Evolutionary conservation across 305 asterid genomes (phyloP).

Genomic region (Rubia peregrina): DNA sequence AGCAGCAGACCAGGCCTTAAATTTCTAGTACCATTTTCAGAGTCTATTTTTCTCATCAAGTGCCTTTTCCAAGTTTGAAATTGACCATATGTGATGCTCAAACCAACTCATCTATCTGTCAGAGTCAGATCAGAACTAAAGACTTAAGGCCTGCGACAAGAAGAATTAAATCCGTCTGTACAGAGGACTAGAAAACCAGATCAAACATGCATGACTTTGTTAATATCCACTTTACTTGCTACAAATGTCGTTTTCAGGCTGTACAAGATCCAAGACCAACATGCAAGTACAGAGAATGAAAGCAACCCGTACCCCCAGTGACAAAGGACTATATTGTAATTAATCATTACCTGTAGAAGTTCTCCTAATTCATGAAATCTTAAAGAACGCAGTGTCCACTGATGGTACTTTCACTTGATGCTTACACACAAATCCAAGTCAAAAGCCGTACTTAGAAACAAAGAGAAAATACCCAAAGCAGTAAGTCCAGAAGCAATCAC

Average conservation of each 20-base stretch:
- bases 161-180: background rate
- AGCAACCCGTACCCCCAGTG: background rate
- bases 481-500: background rate
- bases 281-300: background rate
- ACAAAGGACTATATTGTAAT: background rate
- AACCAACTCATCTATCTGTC: background rate
- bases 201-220: background rate
- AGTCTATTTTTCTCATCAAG: background rate
- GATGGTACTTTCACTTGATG: background rate
- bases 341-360: background rate
- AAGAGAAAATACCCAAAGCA: background rate
- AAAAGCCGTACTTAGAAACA: background rate
- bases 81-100: background rate
- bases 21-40: background rate
- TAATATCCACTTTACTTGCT: background rate
- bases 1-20: background rate
- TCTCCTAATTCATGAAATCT: background rate
- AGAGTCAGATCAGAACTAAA: background rate
- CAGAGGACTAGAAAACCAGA: constrained; percentile 4
- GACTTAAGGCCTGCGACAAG: background rate
- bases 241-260: background rate
- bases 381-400: background rate
- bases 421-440: background rate
- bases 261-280: background rate
- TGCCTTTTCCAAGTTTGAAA: background rate